Base-by-base conservation (phyloP, 768 basidiomycete species). In the Lactifluus rugatus region DNA sequence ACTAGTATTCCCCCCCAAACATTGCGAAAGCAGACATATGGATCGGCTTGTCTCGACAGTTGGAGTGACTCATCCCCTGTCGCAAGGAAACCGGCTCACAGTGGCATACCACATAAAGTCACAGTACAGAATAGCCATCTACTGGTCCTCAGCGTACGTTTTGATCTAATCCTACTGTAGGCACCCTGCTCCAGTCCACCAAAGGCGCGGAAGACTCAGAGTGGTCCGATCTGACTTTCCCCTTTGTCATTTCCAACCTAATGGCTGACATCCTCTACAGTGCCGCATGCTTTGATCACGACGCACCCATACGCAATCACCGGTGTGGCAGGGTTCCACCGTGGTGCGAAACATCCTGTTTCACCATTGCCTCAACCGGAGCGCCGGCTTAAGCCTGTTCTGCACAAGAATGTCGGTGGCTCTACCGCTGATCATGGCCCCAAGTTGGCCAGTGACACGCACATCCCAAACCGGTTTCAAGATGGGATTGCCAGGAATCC, bases 321-420 rank as follows among this genome's bases (percentile, higher is more conserved):
- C 34, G 54, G 59, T 46, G 59, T 60, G 21, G 49, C 37, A 32
- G 59, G 59, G 26, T 60, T 60, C 21, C 54, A 60, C 14, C 59
- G 49, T 47, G 54, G 21, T 31, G 44, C 54, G 13, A 56, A 52
- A 26, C 44, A 45, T 45, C 26, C 26, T 31, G 28, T 34, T 17
- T 32, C 37, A 26, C 9, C 37, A 31, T 50, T 17, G 7, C n/a
- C 54, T 21, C 54, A 34, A 28, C 21, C n/a, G 5, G 54, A 49
- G 45, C 54, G 54, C 17, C 36, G 54, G 10, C 44, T 41, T 9
- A 60, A 60, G 31, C 54, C 59, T 23, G 14, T 26, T 52, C 44
- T 49, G 10, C 59, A 41, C 44, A 60, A 60, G 49, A 55, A 51
- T 26, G 44, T 39, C 4, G 45, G 44, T 23, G 17, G 9, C 6